phyloP scores from a whole-genome alignment of 108 stramenopile species.

The Cyclotella kingstonii region DNA sequence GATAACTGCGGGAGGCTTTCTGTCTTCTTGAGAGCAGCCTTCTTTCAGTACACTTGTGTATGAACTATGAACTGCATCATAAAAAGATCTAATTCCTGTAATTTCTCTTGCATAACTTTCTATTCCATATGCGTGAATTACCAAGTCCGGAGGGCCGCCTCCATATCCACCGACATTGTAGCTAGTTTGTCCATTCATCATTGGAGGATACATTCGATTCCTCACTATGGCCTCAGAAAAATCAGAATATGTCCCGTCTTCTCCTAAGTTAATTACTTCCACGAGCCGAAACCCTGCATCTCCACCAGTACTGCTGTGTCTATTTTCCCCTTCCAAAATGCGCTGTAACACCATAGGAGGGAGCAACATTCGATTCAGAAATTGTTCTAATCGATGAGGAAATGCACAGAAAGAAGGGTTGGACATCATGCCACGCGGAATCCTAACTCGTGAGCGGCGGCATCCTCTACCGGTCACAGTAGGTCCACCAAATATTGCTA shows the following conservation, averaged over 20 bases:
- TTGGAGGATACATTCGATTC: constrained; percentile 42
- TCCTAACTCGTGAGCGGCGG: constrained; percentile 24
- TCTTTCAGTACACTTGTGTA: constrained; percentile 6
- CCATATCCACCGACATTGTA: constrained; percentile 12
- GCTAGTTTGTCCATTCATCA: constrained; percentile 3
- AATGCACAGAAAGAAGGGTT: constrained; percentile 48
- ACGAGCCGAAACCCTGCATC: constrained; percentile 26
- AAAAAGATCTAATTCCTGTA: constrained; percentile 15
- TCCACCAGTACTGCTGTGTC: not conserved
- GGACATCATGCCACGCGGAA: constrained; percentile 34
- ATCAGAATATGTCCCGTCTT: constrained; percentile 43
- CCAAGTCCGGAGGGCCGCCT: constrained; percentile 39
- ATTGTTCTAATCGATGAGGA: constrained; percentile 46
- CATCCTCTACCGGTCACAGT: constrained; percentile 42
- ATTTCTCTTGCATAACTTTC: constrained; percentile 29
- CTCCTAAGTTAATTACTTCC: constrained; percentile 42
- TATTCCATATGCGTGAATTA: constrained; percentile 44
- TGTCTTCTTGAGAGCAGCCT: constrained; percentile 26
- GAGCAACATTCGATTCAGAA: constrained; percentile 36
- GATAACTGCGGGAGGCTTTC: constrained; percentile 40
- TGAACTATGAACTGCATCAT: constrained; percentile 16
- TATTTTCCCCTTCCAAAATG: not conserved
- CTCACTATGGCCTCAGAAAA: constrained; percentile 35
- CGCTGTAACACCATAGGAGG: constrained; percentile 23
- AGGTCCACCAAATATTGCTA: constrained; percentile 48